phyloP scores from a whole-genome alignment of 2,329 filamentous ascomycete species.

The Thielaviopsis populi region DNA sequence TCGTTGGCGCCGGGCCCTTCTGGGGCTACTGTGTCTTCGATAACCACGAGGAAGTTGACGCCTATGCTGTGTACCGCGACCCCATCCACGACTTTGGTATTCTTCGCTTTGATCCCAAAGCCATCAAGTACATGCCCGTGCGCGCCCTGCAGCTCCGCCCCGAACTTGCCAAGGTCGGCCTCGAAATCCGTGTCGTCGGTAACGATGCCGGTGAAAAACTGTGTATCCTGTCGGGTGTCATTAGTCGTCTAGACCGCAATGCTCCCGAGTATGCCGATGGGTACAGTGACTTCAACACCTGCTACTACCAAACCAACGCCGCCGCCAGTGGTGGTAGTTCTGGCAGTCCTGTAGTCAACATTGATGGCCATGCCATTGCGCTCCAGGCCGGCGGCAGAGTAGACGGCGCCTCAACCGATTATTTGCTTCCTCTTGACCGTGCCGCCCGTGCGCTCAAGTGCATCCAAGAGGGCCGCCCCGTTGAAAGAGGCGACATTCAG shows the following conservation, averaged over 20 bases:
- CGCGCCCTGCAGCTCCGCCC: constrained; percentile 66
- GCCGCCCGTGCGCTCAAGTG: constrained; percentile 76
- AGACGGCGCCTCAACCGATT: constrained; percentile 92
- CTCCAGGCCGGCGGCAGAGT: constrained; percentile 86
- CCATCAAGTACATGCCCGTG: constrained; percentile 94
- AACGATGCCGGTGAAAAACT: constrained; percentile 98
- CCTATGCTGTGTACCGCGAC: constrained; percentile 91
- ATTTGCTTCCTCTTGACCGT: constrained; percentile 86
- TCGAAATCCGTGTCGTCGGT: constrained; percentile 90
- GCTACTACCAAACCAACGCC: constrained; percentile 96
- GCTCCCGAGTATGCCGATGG: constrained; percentile 96
- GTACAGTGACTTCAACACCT: constrained; percentile 90
- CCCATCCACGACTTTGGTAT: constrained; percentile 98
- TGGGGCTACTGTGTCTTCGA: constrained; percentile 98
- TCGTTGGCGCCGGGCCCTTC: constrained; percentile 88
- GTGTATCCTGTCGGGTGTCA: constrained; percentile 93
- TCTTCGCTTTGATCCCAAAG: constrained; percentile 84
- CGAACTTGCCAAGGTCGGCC: constrained; percentile 75
- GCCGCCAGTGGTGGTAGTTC: constrained; percentile 94
- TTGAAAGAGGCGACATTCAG: constrained; percentile 92
- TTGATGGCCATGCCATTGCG: constrained; percentile 81
- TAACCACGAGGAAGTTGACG: constrained; percentile 94
- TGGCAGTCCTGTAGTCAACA: constrained; percentile 94
- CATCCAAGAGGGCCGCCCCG: constrained; percentile 57
- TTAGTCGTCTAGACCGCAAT: constrained; percentile 88